Conservation (phyloP, 108 stramenopile genomes). For the Cyclotella kingstonii region DNA sequence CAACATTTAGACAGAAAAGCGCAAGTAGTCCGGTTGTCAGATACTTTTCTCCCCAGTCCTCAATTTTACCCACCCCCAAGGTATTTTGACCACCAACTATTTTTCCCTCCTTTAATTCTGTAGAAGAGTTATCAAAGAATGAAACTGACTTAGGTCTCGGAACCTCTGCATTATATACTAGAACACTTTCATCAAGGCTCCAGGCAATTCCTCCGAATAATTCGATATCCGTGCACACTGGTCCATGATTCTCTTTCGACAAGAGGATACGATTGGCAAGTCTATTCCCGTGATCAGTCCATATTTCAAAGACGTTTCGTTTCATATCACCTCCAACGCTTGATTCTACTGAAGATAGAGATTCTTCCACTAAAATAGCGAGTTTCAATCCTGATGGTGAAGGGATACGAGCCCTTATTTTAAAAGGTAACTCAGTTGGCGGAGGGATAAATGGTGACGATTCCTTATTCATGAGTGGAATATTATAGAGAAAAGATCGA, state of each 20-base stretch:
- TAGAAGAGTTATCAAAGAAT: constrained; percentile 33
- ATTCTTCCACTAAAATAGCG: constrained; percentile 49
- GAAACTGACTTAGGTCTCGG: constrained; percentile 43
- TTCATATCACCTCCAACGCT: constrained; percentile 12
- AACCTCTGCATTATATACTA: constrained; percentile 72
- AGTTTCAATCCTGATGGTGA: constrained; percentile 67
- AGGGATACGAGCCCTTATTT: constrained; percentile 59
- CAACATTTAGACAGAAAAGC: constrained; percentile 56
- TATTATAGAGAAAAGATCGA: constrained; percentile 56
- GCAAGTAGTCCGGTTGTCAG: constrained; percentile 51
- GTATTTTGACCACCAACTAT: constrained; percentile 57
- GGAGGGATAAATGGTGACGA: constrained; percentile 28
- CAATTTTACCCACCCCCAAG: constrained; percentile 65
- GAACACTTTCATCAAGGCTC: constrained; percentile 56
- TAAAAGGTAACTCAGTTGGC: constrained; percentile 52
- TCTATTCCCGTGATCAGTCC: constrained; percentile 46
- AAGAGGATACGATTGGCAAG: constrained; percentile 53
- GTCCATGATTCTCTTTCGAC: constrained; percentile 52
- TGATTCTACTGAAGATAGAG: constrained; percentile 12
- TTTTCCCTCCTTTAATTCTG: constrained; percentile 3
- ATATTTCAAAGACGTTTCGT: constrained; percentile 62
- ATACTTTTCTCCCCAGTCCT: constrained; percentile 81
- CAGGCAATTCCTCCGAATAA: constrained; percentile 70
- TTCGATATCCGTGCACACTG: constrained; percentile 54
- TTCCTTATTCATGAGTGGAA: constrained; percentile 19